phyloP scores from a whole-genome alignment of 75 land plant species.

The Pseudotsuga menziesii region DNA sequence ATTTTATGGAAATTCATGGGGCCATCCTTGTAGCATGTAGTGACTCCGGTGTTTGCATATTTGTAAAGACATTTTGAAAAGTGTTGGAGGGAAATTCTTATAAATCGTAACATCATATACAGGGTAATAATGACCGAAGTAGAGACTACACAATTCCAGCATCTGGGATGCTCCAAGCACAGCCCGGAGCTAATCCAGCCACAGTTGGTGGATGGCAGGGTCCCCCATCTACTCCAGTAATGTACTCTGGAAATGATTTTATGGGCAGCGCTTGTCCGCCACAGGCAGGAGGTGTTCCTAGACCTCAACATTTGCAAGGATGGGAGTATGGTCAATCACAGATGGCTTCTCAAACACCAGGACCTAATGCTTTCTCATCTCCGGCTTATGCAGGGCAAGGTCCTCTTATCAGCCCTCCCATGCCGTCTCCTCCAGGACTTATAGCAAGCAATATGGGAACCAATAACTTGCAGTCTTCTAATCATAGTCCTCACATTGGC shows the following conservation, averaged over 20 bases:
- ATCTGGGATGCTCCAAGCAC: conserved; percentile 24
- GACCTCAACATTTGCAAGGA: conserved; percentile 8
- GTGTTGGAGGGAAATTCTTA: not conserved
- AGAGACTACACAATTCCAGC: conserved; percentile 61
- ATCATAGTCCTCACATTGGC: conserved; percentile 8
- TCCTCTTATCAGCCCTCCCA: not conserved
- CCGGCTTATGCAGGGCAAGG: conserved; percentile 9
- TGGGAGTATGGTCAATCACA: conserved; percentile 11
- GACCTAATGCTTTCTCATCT: conserved; percentile 6
- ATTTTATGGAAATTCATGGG: not conserved
- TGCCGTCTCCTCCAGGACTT: conserved; percentile 8
- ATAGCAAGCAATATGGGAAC: conserved; percentile 1
- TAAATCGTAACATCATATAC: conserved; percentile 5
- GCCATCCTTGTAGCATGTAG: not conserved
- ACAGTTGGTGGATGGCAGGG: conserved; percentile 5
- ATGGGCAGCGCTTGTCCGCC: not conserved
- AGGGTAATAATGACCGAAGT: conserved; percentile 69
- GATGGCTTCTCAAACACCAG: not conserved
- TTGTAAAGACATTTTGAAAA: not conserved
- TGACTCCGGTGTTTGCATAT: not conserved
- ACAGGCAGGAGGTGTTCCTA: conserved; percentile 1
- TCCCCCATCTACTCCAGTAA: conserved; percentile 6
- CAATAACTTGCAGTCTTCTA: conserved; percentile 2
- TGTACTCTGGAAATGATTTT: conserved; percentile 2
- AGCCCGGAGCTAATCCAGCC: conserved; percentile 13